phyloP scores from a whole-genome alignment of 495 filamentous ascomycete genomes.

The Neurospora sp. region DNA sequence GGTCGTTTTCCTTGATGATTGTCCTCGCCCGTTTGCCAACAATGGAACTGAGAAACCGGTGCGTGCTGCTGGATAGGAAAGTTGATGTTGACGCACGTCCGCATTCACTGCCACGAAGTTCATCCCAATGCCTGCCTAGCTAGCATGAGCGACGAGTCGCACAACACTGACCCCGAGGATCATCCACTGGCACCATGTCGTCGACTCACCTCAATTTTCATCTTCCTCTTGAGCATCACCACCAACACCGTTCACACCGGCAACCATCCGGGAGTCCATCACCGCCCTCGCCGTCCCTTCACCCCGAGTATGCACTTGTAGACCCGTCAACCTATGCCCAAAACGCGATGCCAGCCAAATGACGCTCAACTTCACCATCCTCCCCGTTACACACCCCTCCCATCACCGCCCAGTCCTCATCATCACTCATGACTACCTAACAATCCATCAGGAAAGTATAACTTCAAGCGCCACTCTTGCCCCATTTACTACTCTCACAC shows the following conservation, averaged over 20 bases:
- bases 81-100: no score
- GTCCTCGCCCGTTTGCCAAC: background rate
- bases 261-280: background rate
- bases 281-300: background rate
- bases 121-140: no score
- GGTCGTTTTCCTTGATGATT: background rate
- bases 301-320: background rate
- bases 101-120: no score
- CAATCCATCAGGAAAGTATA: background rate
- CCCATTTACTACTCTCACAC: background rate
- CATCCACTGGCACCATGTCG: background rate
- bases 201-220: background rate
- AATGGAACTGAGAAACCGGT: no score
- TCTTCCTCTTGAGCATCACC: background rate
- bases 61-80: no score
- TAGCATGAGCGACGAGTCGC: no score
- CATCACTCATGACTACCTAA: background rate
- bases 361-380: background rate
- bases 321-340: background rate
- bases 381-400: background rate
- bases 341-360: background rate
- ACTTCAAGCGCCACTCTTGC: background rate
- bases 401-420: background rate
- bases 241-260: background rate
- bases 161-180: background rate